These are phyloP conservation scores for Protomyces lactucae-debilis DNA, from an alignment of 1,139 yeast genomes.

Conservation along the genomic window DNA sequence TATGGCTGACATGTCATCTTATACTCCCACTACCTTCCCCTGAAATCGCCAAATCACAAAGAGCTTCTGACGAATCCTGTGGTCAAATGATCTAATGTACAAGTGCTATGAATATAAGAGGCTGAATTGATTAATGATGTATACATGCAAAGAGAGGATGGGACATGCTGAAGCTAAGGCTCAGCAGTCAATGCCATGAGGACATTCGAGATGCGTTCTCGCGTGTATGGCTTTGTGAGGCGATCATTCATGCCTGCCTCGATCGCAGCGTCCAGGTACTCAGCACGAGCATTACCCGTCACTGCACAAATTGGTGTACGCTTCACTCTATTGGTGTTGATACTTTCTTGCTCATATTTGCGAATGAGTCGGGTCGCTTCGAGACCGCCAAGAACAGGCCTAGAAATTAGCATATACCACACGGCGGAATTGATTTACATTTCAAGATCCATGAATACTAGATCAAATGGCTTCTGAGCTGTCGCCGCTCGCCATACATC, in stretches of 20 bases:
- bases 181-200: neutral
- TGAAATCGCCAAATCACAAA: too few relatives aligned
- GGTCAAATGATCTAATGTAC: too few relatives aligned
- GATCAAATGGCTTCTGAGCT: neutral
- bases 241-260: neutral
- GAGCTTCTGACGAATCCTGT: too few relatives aligned
- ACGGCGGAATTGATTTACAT: neutral
- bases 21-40: too few relatives aligned
- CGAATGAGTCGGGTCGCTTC: neutral
- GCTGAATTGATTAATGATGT: too few relatives aligned
- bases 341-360: neutral
- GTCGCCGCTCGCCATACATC: neutral
- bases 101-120: too few relatives aligned
- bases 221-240: neutral
- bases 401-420: neutral
- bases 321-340: neutral
- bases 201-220: neutral
- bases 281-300: neutral
- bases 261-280: neutral
- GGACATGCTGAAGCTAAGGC: too few relatives aligned
- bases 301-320: neutral
- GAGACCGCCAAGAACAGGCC: neutral
- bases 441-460: neutral
- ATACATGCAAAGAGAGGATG: too few relatives aligned
- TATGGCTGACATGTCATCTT: too few relatives aligned